phyloP scores from a whole-genome alignment of 2,329 filamentous ascomycete genomes.

The Orbilia javanica region DNA sequence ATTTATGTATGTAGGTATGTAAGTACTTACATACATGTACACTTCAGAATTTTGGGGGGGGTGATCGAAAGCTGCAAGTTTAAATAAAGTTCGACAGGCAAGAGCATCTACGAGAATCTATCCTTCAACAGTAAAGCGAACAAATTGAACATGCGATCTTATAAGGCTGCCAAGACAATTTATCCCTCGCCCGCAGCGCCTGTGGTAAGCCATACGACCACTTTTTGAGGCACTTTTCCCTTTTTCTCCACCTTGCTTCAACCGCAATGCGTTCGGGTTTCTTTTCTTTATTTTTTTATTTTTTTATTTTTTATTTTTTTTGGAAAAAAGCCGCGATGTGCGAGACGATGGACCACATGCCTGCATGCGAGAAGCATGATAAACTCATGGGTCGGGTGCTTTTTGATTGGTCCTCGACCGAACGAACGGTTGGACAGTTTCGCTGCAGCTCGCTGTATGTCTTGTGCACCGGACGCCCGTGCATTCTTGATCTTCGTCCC shows the following conservation, averaged over 20 bases:
- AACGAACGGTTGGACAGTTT: conserved; percentile 26
- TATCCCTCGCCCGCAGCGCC: conserved; percentile 24
- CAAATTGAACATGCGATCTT: conserved; percentile 22
- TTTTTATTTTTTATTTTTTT: no score
- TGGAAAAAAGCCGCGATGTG: conserved; percentile 57
- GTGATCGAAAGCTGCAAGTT: conserved; percentile 11
- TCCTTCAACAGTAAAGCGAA: no score
- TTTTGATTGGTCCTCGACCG: conserved; percentile 48
- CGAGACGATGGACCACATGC: conserved; percentile 54
- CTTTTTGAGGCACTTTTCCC: conserved; percentile 45
- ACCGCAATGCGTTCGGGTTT: conserved; percentile 8
- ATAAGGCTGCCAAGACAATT: conserved; percentile 46
- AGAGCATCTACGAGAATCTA: not conserved
- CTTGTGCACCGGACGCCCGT: conserved; percentile 38
- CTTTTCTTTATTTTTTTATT: no score
- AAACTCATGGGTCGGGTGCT: conserved; percentile 52
- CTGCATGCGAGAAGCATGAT: conserved; percentile 41
- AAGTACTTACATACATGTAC: not conserved
- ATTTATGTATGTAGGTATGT: not conserved
- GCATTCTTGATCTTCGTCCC: conserved; percentile 37
- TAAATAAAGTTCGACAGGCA: conserved; percentile 27
- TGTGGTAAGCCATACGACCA: conserved; percentile 21
- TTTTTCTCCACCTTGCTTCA: conserved; percentile 6
- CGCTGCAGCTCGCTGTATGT: conserved; percentile 16
- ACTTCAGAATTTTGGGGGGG: not conserved